Base-by-base conservation (phyloP, 1,284 basidiomycete species). In the Sutorius eximius region DNA sequence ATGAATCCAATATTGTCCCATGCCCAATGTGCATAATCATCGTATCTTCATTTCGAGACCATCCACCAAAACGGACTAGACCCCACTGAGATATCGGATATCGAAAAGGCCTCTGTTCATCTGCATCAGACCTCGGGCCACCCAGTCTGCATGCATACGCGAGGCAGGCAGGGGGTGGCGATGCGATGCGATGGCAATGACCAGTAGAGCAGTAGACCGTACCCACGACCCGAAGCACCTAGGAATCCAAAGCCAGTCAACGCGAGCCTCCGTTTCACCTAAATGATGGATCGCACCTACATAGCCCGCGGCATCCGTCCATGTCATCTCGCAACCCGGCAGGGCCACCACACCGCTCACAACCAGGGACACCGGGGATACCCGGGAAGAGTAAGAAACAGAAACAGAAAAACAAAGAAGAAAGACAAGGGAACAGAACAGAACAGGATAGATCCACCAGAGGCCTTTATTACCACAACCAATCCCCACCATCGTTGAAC, bases 241-340 rank as follows among this genome's bases (percentile, higher is more conserved):
- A 49, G 37, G 51, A 27, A 27, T 27, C 3, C 37, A 40, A 13
- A 30, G 20, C 3, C 3, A 9, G 51, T 69, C 38, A 69, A 57
- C 37, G 11, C 0, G 27, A 44, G 41, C 33, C 10, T 27, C 16
- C 43, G 40, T 29, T 46, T 37, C 42, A 47, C 49, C 18, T 18
- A 42, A 22, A 40, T n/a, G 41, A 38, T 34, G 16, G 13, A 42
- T 60, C 66, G 4, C 54, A 65, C 64, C 65, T 53, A 51, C 33
- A 48, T 22, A 47, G 22, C 38, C 22, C 18, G 27, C 34, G 53
- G 40, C 46, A 43, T 24, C 36, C 32, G 33, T 30, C 13, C 40
- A n/a, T 37, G 37, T 47, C 40, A 32, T 22, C 24, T 44, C 46
- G 34, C 37, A 34, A 52, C 30, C 34, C 10, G 18, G 13, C 44